Evolutionary conservation across 345 rosid genomes (phyloP).

Genomic region (Bruguiera gymnorhiza): DNA sequence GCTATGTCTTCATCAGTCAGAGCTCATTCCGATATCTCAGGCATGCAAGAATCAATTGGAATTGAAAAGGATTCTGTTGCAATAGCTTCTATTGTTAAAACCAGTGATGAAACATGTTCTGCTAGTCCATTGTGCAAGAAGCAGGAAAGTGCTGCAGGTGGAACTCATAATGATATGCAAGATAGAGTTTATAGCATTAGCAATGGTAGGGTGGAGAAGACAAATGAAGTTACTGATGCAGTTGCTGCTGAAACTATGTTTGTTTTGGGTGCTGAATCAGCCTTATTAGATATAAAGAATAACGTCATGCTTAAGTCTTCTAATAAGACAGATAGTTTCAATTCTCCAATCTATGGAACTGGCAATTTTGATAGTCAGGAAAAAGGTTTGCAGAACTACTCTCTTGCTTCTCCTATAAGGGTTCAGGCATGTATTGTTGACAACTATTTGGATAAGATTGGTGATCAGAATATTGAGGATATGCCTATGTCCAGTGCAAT

Average conservation of each 20-base stretch:
- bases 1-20: conserved; percentile 11
- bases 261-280: conserved; percentile 16
- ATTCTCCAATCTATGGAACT: background rate
- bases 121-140: conserved; percentile 3
- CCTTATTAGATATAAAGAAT: conserved; percentile 9
- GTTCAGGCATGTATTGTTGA: conserved; percentile 3
- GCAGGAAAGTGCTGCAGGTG: conserved; percentile 9
- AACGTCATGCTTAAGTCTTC: conserved; percentile 12
- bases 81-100: conserved; percentile 1
- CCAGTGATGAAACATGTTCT: conserved; percentile 7
- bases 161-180: conserved; percentile 14
- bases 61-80: conserved; percentile 13
- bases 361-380: conserved; percentile 3
- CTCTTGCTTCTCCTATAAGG: conserved; percentile 10
- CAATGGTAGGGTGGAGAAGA: conserved; percentile 18
- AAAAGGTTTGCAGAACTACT: conserved; percentile 9
- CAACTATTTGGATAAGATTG: conserved; percentile 9
- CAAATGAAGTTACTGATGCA: conserved; percentile 9
- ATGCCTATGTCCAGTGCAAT: background rate
- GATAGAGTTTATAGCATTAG: conserved; percentile 12
- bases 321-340: conserved; percentile 14
- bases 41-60: conserved; percentile 9
- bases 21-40: conserved; percentile 1
- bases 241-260: conserved; percentile 13
- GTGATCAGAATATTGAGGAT: conserved; percentile 3